Conservation (phyloP, 306 rosid genomes). For the Acmispon strigosus region DNA sequence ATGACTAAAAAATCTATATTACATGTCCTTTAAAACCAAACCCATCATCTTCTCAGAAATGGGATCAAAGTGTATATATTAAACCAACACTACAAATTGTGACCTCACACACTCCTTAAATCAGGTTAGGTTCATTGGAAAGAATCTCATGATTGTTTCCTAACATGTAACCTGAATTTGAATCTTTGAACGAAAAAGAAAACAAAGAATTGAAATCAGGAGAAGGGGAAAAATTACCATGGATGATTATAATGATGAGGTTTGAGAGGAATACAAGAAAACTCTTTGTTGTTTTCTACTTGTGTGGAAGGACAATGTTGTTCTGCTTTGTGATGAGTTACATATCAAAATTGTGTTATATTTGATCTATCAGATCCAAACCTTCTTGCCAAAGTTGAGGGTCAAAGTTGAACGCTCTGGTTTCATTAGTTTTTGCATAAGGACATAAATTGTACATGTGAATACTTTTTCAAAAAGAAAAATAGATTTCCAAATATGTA, state of each 20-base stretch:
- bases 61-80: not conserved
- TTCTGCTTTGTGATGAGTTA: not conserved
- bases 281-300: not conserved
- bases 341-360: not conserved
- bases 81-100: not conserved
- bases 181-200: not conserved
- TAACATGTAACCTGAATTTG: not conserved
- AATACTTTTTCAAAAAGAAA: not conserved
- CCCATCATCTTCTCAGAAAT: not conserved
- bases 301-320: not conserved
- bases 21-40: conserved; percentile 6
- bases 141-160: not conserved
- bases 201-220: not conserved
- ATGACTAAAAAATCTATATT: not conserved
- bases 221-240: conserved; percentile 21
- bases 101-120: not conserved
- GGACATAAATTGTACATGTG: not conserved
- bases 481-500: not conserved
- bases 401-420: not conserved
- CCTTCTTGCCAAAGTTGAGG: not conserved
- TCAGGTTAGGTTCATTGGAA: conserved; percentile 10
- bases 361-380: not conserved
- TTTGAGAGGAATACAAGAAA: not conserved
- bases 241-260: not conserved
- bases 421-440: not conserved